Conservation (phyloP, 768 basidiomycete genomes). For the Suillus ampliporus region DNA sequence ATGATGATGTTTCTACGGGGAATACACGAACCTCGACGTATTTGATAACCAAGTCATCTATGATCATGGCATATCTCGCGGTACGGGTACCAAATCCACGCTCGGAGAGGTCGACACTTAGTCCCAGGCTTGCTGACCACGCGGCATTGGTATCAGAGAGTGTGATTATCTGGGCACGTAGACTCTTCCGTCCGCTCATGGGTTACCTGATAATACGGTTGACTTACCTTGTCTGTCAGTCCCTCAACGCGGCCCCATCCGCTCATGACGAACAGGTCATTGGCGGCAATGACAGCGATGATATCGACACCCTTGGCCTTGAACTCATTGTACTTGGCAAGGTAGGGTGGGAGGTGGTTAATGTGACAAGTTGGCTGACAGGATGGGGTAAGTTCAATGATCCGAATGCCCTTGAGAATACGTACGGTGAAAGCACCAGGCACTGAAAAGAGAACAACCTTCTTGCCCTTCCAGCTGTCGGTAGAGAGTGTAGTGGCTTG, state of each 20-base stretch:
- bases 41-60: conserved; percentile 74
- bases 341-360: conserved; percentile 52
- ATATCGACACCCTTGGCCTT: conserved; percentile 58
- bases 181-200: not conserved
- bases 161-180: conserved; percentile 53
- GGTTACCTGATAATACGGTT: not conserved
- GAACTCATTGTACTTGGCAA: conserved; percentile 52
- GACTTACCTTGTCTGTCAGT: conserved; percentile 69
- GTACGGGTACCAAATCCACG: conserved; percentile 63
- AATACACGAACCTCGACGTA: conserved; percentile 57
- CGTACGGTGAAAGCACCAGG: conserved; percentile 84
- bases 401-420: conserved; percentile 4
- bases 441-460: conserved; percentile 78
- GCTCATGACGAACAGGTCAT: conserved; percentile 64
- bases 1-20: no score
- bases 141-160: conserved; percentile 59
- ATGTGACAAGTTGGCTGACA: conserved; percentile 47
- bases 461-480: conserved; percentile 79
- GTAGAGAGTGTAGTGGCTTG: conserved; percentile 60
- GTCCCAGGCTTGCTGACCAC: conserved; percentile 62
- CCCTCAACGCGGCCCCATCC: conserved; percentile 65
- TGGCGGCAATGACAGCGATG: conserved; percentile 61
- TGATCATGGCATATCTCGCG: conserved; percentile 63
- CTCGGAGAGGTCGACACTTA: conserved; percentile 56
- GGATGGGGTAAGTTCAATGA: not conserved